Conservation (phyloP, 2,329 filamentous ascomycete genomes). For the Cladorrhinum sp. region DNA sequence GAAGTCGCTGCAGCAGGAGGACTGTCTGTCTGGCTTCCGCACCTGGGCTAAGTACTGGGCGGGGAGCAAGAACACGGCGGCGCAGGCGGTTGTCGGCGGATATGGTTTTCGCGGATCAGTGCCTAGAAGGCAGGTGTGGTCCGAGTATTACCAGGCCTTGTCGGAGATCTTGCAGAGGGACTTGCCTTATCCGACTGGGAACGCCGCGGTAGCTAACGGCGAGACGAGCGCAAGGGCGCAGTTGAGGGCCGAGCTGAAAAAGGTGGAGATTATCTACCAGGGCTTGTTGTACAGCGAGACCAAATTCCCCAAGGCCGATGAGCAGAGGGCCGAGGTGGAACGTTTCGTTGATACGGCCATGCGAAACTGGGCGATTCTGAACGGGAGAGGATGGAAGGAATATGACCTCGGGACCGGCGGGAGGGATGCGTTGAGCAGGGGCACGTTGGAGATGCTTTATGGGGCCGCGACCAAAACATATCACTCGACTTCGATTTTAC, state of each 20-base stretch:
- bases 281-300: constrained; percentile 73
- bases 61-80: constrained; percentile 39
- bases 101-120: constrained; percentile 58
- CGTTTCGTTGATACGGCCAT: constrained; percentile 76
- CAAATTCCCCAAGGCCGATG: constrained; percentile 78
- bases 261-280: constrained; percentile 77
- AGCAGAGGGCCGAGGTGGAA: constrained; percentile 76
- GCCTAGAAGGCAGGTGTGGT: constrained; percentile 71
- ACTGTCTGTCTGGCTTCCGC: constrained; percentile 56
- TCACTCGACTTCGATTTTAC: constrained; percentile 85
- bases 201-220: constrained; percentile 36
- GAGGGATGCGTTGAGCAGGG: constrained; percentile 69
- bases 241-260: constrained; percentile 73
- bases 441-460: constrained; percentile 84
- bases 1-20: constrained; percentile 48
- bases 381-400: constrained; percentile 76
- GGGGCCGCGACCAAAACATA: constrained; percentile 89
- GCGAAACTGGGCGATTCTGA: constrained; percentile 79
- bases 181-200: constrained; percentile 55
- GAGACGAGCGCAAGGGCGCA: constrained; percentile 56
- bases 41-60: constrained; percentile 72
- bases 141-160: constrained; percentile 76
- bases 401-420: constrained; percentile 78
- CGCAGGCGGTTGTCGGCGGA: constrained; percentile 43
- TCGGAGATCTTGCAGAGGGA: constrained; percentile 71